Base-by-base conservation (phyloP, 306 rosid genomes). In the Styphnolobium japonicum region DNA sequence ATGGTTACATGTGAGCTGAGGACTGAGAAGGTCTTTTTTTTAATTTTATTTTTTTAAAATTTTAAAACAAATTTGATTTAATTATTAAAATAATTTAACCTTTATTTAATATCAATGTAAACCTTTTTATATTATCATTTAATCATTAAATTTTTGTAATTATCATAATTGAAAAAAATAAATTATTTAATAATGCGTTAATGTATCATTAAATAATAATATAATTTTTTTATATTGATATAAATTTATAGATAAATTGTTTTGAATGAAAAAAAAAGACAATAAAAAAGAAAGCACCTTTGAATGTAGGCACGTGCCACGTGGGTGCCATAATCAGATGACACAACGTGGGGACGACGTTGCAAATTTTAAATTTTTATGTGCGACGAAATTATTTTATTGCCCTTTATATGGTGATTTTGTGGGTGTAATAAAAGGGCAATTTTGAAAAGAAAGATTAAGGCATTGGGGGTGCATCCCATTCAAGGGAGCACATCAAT, bases 1-100 rank as follows among this genome's bases (percentile, higher is more conserved):
- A 84, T 64, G 69, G 75, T 76, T 46, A 56, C 96, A 84, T 87
- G 92, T 85, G 90, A 85, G 61, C 2, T 33, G 68, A 31, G 71
- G 48, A 56, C 43, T 18, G 56, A 55, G 5, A 71, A 39, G n/a
- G 65, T 58, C 4, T 37, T 77, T 71, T 53, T n/a, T 11, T 31
- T 8, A 62, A 3, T 21, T 63, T 31, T 8, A 62, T 1, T 21
- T 63, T 23, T 36, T 36, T 42, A 21, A 18, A 27, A 60, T 29
- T 66, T 27, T 39, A 45, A 37, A 73, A 43, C 15, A 21, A 83
- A 75, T 53, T 64, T 31, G 16, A n/a, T n/a, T n/a, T 2, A 9
- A 48, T 48, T 67, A 8, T 74, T 56, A 46, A 64, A 9, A 33
- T 49, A n/a, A n/a, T n/a, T n/a, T n/a, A n/a, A n/a, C n/a, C n/a